These are phyloP conservation scores for Pseudodiploospora longispora DNA, from an alignment of 2,329 filamentous ascomycete species.

Conservation along the genomic window DNA sequence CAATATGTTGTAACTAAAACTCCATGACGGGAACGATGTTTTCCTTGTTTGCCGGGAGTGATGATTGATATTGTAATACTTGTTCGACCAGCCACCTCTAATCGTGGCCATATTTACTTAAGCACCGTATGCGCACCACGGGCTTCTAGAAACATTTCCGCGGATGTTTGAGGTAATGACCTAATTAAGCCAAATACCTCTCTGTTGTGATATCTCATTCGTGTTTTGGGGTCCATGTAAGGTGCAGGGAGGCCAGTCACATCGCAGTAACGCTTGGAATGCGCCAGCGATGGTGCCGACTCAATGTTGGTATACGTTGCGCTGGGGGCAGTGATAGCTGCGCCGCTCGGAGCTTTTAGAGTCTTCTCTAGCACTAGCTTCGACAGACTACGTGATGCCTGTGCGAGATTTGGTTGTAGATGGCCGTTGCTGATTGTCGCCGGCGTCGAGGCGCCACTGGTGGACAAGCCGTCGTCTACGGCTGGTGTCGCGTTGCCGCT, in stretches of 20 bases:
- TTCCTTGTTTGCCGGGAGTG: too few species aligned
- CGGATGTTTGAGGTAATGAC: slow-evolving; percentile 68
- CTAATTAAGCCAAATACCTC: slow-evolving; percentile 85
- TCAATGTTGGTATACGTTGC: slow-evolving; percentile 97
- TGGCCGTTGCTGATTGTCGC: slow-evolving; percentile 30
- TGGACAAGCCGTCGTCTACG: slow-evolving; percentile 45
- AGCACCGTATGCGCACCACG: slow-evolving; percentile 87
- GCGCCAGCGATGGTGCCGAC: slow-evolving; percentile 78
- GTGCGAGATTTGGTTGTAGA: slow-evolving; percentile 66
- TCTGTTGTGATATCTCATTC: slow-evolving; percentile 84
- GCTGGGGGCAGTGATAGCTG: slow-evolving; percentile 44
- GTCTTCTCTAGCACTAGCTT: slow-evolving; percentile 86
- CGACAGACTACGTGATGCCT: slow-evolving; percentile 77
- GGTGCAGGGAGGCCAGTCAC: slow-evolving; percentile 86
- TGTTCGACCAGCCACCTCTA: too few species aligned
- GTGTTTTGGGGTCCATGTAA: slow-evolving; percentile 91
- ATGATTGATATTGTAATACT: too few species aligned
- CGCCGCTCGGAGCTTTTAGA: slow-evolving; percentile 31
- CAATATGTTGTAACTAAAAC: neutral
- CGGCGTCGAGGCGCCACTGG: slow-evolving; percentile 51
- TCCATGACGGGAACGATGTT: too few species aligned
- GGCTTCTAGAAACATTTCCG: slow-evolving; percentile 83
- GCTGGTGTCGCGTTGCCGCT: slow-evolving; percentile 66
- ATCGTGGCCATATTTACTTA: slow-evolving; percentile 50
- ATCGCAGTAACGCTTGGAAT: slow-evolving; percentile 88